Percentiles rank a stretch among this genome's conserved stretches.
These are phyloP conservation scores for Ophiosphaerella herpotricha DNA, from an alignment of 2,329 filamentous ascomycete genomes.

Conservation along the genomic window DNA sequence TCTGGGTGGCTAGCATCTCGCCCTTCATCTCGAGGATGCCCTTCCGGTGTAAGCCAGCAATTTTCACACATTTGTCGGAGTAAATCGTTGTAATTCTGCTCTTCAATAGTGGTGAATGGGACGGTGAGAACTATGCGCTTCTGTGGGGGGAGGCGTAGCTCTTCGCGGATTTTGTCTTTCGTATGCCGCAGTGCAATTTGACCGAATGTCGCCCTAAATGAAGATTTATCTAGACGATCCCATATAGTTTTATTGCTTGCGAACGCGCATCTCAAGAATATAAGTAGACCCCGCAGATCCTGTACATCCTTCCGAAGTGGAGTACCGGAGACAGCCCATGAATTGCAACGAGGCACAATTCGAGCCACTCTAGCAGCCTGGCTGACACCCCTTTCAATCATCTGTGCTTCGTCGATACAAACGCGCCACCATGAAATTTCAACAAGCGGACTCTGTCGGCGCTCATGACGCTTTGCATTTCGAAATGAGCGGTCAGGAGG, in stretches of 20 bases:
- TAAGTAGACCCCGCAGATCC: constrained; percentile 79
- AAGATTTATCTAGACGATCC: constrained; percentile 68
- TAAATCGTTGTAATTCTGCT: constrained; percentile 81
- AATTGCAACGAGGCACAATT: constrained; percentile 79
- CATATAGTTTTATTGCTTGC: constrained; percentile 68
- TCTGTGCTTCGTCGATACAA: constrained; percentile 77
- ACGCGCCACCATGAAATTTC: constrained; percentile 88
- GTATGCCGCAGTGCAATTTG: constrained; percentile 80
- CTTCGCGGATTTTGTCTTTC: constrained; percentile 77
- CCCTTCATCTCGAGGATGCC: constrained; percentile 62
- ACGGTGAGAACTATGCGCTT: constrained; percentile 86
- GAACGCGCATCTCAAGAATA: constrained; percentile 82
- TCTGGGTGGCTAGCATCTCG: constrained; percentile 67
- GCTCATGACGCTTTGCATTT: constrained; percentile 65
- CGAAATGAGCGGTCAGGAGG: constrained; percentile 74
- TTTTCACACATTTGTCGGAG: constrained; percentile 76
- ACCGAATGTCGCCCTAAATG: constrained; percentile 72
- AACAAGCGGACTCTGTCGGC: constrained; percentile 75
- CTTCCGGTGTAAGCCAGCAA: constrained; percentile 67
- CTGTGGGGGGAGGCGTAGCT: constrained; percentile 79
- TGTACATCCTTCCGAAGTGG: constrained; percentile 79
- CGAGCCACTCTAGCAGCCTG: constrained; percentile 81
- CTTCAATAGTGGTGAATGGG: constrained; percentile 87
- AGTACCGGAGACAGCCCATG: constrained; percentile 92
- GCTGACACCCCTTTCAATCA: constrained; percentile 87